Evolutionary conservation across 495 filamentous ascomycete genomes (phyloP), one percentile per base, ranked within the genome.

Genomic region (Durotheca rogersii): DNA sequence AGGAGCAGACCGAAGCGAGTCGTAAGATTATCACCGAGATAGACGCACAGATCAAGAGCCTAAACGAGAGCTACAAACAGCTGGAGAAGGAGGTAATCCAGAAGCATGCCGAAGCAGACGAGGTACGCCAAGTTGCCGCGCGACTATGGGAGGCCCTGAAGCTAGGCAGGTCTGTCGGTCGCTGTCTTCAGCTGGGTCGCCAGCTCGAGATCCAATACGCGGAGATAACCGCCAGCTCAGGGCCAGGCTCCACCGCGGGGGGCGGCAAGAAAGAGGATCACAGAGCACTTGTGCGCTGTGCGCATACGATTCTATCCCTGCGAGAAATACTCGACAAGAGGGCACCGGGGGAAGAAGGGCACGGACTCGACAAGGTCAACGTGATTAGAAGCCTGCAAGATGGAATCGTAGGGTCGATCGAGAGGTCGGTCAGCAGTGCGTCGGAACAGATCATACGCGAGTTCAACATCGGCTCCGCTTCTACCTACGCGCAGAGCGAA

Each of bases 191-290:
- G 34, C 74, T 97, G 12, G 90, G 87, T 0, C 74, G 92, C 20
- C 91, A 96, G 71, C 77, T 98, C 15, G 90, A 97, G 61, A 78
- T 85, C 10, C 90, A 96, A 67, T 61, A 80, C 84, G 56, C 72
- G 77, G 58, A 80, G 68, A 38, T 80, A 67, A 15, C 70, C 16
- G 68, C 67, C 16, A 69, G 67, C 31, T 64, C 66, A 1, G 53
- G 51, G 4, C 58, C 65, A 7, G 56, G 57, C 9, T 44, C 53
- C 25, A 34, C 60, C 4, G 29, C 61, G 7, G 45, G 18, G 18
- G 60, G 4, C 18, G 61, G 60, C 48, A 79, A 65, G 21, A 82
- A 79, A 48, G 87, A 89, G 51, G 89, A 92, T 44, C 81, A 88
- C 51, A 76, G 84, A 19, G 87, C 86, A 3, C 75, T 95, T 62